Base-by-base conservation (phyloP, 2,329 filamentous ascomycete genomes). In the Xylariaceae sp. region DNA sequence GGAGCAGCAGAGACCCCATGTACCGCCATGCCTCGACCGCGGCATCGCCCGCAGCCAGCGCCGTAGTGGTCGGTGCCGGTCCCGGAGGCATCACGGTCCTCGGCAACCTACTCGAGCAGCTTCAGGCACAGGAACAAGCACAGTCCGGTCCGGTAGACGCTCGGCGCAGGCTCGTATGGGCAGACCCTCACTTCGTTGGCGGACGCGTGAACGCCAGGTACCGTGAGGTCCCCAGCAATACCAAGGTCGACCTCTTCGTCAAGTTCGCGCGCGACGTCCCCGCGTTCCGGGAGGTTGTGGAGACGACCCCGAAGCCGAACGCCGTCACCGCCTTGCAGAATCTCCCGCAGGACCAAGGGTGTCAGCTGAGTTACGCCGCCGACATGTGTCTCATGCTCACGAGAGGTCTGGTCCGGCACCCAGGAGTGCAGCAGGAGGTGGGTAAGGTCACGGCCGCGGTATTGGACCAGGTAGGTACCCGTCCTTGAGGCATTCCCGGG, bases 181-280 rank as follows among this genome's bases (percentile, higher is more conserved):
- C 81, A 31, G 79, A 83, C 53, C 68, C 76, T 26, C 54, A 59
- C 2, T 81, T 83, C 52, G 61, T 72, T 18, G 78, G 64, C 19
- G 76, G 76, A 4, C 64, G 74, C 32, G 64, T 79, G 24, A 65
- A 73, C 49, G 64, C 66, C 44, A 68, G 66, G 53, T 83, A 83
- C 54, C 69, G 78, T 36, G 78, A 81, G 54, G 79, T 83, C 16
- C 79, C 79, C 9, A 65, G 63, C 51, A 83, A 83, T 56, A 83
- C 79, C 43, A 82, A 78, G 54, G 78, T 78, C 32, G 69, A 71
- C 34, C 65, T 79, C 17, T 83, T 83, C 55, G 62, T 78, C 43
- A 65, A 74, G 19, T 83, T 74, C 57, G 76, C 76, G 15, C 68
- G 72, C 15, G 75, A 71, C 1, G 60, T 76, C 1, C 59, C 69